Base-by-base conservation (phyloP, 495 filamentous ascomycete genomes). In the Cercophora sp. region DNA sequence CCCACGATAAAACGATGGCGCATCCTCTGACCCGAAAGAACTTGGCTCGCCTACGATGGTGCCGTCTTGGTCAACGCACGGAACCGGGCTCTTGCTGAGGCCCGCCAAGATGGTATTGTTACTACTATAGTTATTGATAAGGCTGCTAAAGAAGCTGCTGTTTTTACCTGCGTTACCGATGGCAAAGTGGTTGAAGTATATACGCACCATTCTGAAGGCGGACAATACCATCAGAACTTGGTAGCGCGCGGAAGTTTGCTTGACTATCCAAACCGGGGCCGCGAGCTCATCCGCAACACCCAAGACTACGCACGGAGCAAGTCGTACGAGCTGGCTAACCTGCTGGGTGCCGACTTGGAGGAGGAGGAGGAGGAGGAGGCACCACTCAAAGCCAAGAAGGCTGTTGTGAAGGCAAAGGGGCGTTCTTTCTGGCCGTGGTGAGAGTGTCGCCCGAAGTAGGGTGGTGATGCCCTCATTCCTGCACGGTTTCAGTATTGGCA, bases 11-110 rank as follows among this genome's bases (percentile, higher is more conserved):
- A 5, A 37, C 34, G 34, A 11, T 16, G 19, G 34, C 34, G 11
- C 13, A 37, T 37, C 34, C 34, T 37, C 42, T 46, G n/a, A 46
- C 42, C 19, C 42, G 42, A 46, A 46, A 46, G 42, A 46, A 46
- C 42, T 46, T 46, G 42, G 42, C 42, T 46, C 18, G 47, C 47
- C 22, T 50, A 50, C 13, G 34, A 50, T 22, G 47, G 47, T 29
- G 47, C 47, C 47, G 34, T 26, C 15, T 26, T 50, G 34, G 47
- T 50, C 47, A 24, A 50, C 47, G 34, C 47, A 40, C 32, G 47
- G 22, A 13, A 39, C n/a, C 47, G 34, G 47, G 32, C 47, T 39
- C 47, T 50, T 50, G 10, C 31, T 36, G 20, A 50, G 47, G 46
- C 46, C 36, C 4, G 36, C 10, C n/a, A 18, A 39, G 5, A 18